Evolutionary conservation across 2,329 filamentous ascomycete genomes (phyloP).

Genomic region (Fusarium albosuccineum): DNA sequence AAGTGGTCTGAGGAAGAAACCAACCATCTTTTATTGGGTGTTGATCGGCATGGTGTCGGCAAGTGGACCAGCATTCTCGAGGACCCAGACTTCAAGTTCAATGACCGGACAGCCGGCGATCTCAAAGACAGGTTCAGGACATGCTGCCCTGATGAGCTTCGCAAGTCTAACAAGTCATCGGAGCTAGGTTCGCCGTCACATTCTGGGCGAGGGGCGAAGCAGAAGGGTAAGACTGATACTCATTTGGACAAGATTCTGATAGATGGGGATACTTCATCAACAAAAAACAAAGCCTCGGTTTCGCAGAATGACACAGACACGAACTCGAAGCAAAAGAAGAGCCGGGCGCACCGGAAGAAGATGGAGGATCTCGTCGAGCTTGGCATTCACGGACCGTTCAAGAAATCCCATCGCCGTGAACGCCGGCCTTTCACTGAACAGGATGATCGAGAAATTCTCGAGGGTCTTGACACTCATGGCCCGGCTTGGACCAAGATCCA

Average conservation of each 20-base stretch:
- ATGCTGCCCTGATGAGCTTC: slow-evolving; percentile 73
- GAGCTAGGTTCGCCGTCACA: slow-evolving; percentile 41
- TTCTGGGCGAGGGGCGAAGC: slow-evolving; percentile 46
- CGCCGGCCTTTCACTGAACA: slow-evolving; percentile 72
- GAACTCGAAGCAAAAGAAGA: slow-evolving; percentile 60
- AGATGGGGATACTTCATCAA: slow-evolving; percentile 54
- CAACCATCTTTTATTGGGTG: slow-evolving; percentile 71
- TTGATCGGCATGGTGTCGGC: slow-evolving; percentile 72
- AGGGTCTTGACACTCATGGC: slow-evolving; percentile 71
- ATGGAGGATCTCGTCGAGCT: slow-evolving; percentile 68
- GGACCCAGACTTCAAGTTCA: slow-evolving; percentile 71
- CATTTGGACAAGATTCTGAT: slow-evolving; percentile 70
- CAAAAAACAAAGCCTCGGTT: slow-evolving; percentile 44
- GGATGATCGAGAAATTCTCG: slow-evolving; percentile 72
- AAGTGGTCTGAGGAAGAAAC: slow-evolving; percentile 77
- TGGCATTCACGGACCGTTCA: slow-evolving; percentile 73
- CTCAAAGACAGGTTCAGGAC: slow-evolving; percentile 76
- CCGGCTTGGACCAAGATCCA: slow-evolving; percentile 76
- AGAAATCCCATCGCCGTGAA: slow-evolving; percentile 71
- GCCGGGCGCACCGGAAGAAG: slow-evolving; percentile 67
- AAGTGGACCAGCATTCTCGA: slow-evolving; percentile 75
- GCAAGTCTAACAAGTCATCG: slow-evolving; percentile 54
- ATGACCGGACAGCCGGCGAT: slow-evolving; percentile 71
- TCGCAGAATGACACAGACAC: slow-evolving; percentile 51
- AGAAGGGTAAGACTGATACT: slow-evolving; percentile 61